Base-by-base conservation (phyloP, 192 early-diverging fungal genomes). In the Umbelopsis ramanniana region DNA sequence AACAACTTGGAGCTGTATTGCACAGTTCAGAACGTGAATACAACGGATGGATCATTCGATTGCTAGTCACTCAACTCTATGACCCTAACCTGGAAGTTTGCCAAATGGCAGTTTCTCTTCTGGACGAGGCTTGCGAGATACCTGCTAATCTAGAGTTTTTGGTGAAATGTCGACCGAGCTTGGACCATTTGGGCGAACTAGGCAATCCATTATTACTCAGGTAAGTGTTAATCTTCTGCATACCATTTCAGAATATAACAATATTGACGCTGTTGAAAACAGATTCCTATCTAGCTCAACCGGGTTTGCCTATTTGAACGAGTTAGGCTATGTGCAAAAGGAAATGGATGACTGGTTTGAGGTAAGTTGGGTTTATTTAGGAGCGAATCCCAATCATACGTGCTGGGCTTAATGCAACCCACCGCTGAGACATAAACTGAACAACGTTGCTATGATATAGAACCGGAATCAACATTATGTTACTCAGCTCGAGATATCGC, bases 271-370 rank as follows among this genome's bases (percentile, higher is more conserved):
- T 43, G 40, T 9, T 47, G 14, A 50, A 43, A 14, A 40, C 46
- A 80, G 79, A 52, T 91, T 94, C 52, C 73, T 95, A 38, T 88
- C 91, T 8, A 87, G 86, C 4, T 88, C 91, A 6, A 85, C 79
- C 17, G 94, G 94, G 6, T 94, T 94, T 72, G 69, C 78, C 24
- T 92, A 93, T 63, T 75, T 95, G 37, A 76, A 86, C 29, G 84
- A 91, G 35, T 75, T 89, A n/a, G 88, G 85, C 23, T 96, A 91
- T 77, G 85, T 94, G 11, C 81, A 91, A 70, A 81, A 81, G 45
- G 91, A 95, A 73, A 89, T 94, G 86, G 88, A 90, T 52, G 86
- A 90, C 17, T 95, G 94, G 94, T 89, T 89, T 74, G 89, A 91
- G 85, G 94, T 94, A 84, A 52, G 68, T 45, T 67, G 12, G 17